Evolutionary conservation across 78 protist genomes (phyloP).

Genomic region (Capsaspora owczarzaki): DNA sequence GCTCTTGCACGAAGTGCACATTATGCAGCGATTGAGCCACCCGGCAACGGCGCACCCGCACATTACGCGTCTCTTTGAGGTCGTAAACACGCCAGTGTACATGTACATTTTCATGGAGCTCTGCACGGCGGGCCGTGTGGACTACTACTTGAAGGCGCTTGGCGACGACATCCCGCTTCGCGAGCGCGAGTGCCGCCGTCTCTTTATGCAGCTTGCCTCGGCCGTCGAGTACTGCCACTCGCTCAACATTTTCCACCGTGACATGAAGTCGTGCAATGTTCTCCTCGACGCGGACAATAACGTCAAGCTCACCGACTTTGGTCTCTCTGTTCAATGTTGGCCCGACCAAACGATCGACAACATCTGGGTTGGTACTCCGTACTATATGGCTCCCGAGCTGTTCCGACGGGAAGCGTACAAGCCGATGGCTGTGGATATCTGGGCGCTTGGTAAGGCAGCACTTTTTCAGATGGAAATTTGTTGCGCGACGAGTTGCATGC

Average conservation of each 20-base stretch:
- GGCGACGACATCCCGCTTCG: not conserved
- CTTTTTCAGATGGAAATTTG: too few species aligned
- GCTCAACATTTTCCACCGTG: conserved; percentile 23
- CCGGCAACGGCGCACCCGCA: too few species aligned
- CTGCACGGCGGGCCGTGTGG: not conserved
- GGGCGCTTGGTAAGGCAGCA: too few species aligned
- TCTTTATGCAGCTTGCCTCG: conserved; percentile 26
- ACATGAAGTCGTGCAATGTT: conserved; percentile 30
- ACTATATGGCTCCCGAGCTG: conserved; percentile 57
- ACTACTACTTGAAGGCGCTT: conserved; percentile 36
- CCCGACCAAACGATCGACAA: not conserved
- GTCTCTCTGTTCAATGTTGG: conserved; percentile 38
- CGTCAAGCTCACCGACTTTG: conserved; percentile 82
- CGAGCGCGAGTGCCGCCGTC: conserved; percentile 10
- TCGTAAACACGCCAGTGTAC: conserved; percentile 53
- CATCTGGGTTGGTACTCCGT: conserved; percentile 48
- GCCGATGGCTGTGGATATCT: too few species aligned
- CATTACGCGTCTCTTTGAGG: conserved; percentile 44
- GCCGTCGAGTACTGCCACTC: conserved; percentile 34
- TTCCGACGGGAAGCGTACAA: conserved; percentile 10
- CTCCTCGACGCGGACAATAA: conserved; percentile 9
- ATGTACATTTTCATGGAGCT: not conserved
- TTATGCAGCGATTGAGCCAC: conserved; percentile 21
- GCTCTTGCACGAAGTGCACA: conserved; percentile 33
- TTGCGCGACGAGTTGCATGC: too few species aligned